Evolutionary conservation across 768 basidiomycete genomes (phyloP).

Genomic region (Collybia sordida): DNA sequence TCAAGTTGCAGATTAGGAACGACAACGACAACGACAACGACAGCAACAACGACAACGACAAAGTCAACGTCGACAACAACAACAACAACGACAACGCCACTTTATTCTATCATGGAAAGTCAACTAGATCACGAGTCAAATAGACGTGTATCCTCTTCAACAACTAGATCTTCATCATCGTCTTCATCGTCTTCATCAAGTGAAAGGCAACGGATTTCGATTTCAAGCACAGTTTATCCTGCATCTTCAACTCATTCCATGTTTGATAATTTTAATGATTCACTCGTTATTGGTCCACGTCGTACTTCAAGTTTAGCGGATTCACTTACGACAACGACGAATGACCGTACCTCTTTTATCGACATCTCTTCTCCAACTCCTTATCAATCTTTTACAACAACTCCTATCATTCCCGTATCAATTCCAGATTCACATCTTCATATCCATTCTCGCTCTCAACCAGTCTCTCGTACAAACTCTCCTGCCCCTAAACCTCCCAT

Average conservation of each 20-base stretch:
- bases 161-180: conserved; percentile 24
- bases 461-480: conserved; percentile 20
- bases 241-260: conserved; percentile 27
- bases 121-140: too few species aligned
- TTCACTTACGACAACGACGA: not conserved
- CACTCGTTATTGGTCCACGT: conserved; percentile 20
- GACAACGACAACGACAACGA: not conserved
- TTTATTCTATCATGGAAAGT: conserved; percentile 34
- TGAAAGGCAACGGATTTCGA: conserved; percentile 35
- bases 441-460: conserved; percentile 21
- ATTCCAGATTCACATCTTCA: conserved; percentile 9
- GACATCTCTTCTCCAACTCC: conserved; percentile 29
- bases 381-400: conserved; percentile 10
- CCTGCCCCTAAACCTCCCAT: conserved; percentile 41
- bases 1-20: too few species aligned
- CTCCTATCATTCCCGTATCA: not conserved
- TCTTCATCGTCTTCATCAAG: conserved; percentile 24
- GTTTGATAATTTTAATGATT: conserved; percentile 23
- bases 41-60: not conserved
- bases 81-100: conserved; percentile 25
- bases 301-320: conserved; percentile 10
- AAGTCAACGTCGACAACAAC: conserved; percentile 1
- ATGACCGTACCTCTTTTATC: conserved; percentile 30
- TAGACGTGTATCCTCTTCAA: conserved; percentile 12
- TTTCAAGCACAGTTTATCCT: conserved; percentile 41